A percentile compares a stretch with the other conserved stretches of the same genome.
Evolutionary conservation across 2,329 filamentous ascomycete species (phyloP).

Genomic region (Exophiala mesophila): DNA sequence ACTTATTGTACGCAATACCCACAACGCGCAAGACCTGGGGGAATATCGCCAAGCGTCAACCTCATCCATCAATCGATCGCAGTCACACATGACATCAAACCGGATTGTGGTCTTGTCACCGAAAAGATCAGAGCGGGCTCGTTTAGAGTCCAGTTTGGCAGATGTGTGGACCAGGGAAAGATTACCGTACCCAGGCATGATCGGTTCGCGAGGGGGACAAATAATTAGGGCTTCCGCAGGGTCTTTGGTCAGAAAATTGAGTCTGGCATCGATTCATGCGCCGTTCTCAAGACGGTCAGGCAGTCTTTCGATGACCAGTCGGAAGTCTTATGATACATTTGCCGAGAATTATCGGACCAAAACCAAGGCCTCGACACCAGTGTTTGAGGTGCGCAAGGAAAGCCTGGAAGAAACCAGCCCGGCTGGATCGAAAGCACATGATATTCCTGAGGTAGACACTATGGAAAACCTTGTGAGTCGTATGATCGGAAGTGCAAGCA

Average conservation of each 20-base stretch:
- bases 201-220: conserved; percentile 61
- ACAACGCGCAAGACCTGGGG: conserved; percentile 56
- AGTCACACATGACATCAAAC: conserved; percentile 68
- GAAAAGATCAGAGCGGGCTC: conserved; percentile 67
- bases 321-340: conserved; percentile 23
- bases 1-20: conserved; percentile 83
- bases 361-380: conserved; percentile 16
- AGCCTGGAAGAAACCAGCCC: conserved; percentile 16
- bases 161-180: conserved; percentile 81
- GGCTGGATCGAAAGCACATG: conserved; percentile 14
- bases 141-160: conserved; percentile 66
- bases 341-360: conserved; percentile 13
- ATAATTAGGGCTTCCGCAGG: conserved; percentile 74
- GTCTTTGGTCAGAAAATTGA: conserved; percentile 82
- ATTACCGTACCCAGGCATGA: conserved; percentile 80
- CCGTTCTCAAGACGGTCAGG: conserved; percentile 69
- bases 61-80: conserved; percentile 64
- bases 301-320: conserved; percentile 44
- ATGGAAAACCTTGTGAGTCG: conserved; percentile 25
- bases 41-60: conserved; percentile 33
- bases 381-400: conserved; percentile 23
- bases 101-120: conserved; percentile 68
- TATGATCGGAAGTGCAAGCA: conserved; percentile 23
- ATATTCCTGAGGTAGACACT: conserved; percentile 24
- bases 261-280: conserved; percentile 71